phyloP scores from a whole-genome alignment of 805 yeast genomes.

The Kluyveromyces siamensis region DNA sequence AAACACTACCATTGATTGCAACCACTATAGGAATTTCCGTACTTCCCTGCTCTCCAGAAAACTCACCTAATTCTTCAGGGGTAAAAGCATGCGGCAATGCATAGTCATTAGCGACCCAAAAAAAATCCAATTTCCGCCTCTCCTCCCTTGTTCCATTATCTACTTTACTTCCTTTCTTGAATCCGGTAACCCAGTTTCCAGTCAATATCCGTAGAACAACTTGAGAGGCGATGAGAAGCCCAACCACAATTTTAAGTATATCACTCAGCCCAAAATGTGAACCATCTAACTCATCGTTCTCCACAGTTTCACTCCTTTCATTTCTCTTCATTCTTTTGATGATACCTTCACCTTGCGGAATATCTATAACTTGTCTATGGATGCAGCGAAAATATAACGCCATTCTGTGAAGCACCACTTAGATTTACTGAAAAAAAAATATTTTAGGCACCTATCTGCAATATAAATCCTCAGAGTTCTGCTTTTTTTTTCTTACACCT shows the following conservation, averaged over 20 bases:
- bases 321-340: background rate
- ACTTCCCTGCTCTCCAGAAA: background rate
- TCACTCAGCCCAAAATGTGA: background rate
- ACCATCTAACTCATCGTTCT: background rate
- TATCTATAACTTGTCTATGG: background rate
- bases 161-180: background rate
- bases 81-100: constrained; percentile 4
- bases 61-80: constrained; percentile 3
- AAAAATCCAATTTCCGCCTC: background rate
- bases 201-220: background rate
- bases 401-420: background rate
- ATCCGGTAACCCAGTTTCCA: background rate
- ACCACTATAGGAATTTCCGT: constrained; percentile 8
- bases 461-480: no score
- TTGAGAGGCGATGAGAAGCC: background rate
- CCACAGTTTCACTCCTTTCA: background rate
- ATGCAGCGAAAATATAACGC: background rate
- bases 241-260: background rate
- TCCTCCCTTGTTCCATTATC: background rate
- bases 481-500: no score
- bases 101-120: constrained; percentile 10
- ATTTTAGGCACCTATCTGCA: no score
- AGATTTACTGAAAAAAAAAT: background rate
- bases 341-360: background rate
- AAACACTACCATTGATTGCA: constrained; percentile 16